Base-by-base conservation (phyloP, 75 land plant genomes). In the Picea glauca region DNA sequence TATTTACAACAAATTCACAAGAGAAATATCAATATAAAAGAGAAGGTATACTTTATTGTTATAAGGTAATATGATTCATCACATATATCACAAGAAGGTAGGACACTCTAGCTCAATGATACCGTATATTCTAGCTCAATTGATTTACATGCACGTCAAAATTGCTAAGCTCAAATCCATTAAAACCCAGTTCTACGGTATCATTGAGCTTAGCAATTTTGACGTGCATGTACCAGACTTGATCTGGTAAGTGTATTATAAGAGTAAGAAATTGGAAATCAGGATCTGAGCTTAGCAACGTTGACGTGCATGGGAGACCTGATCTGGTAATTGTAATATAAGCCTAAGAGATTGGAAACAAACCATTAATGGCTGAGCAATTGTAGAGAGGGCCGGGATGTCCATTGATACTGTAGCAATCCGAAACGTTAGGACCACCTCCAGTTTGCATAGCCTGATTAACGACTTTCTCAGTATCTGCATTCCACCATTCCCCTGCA, bases 401-500 rank as follows among this genome's bases (percentile, higher is more conserved):
- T 15, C 92, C 92, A 81, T 90, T 90, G 43, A 90, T 90, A 33
- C 82, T 88, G 35, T 83, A 85, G 18, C 88, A 85, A 74, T 90
- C 90, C 3, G 92, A 81, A n/a, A 81, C 76, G 13, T 87, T 82
- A 17, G 83, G 85, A 14, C 87, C 90, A 60, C 85, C 90, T 23
- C 92, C 92, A 5, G 77, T 77, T 31, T 72, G 74, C 30, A 88
- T 30, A 13, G 85, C 83, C 13, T 88, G 79, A 4, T 54, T 64
- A 15, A 85, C 65, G 11, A 90, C 75, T 23, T 80, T 81, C 75
- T 85, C 90, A 17, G 89, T 80, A 33, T 88, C 82, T 8, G 33
- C 76, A 77, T 88, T 90, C 81, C 78, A 90, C 90, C 92, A 90
- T 72, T 90, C 92, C 23, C 90, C 92, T 90, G 77, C 66, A 4